A percentile compares a stretch with the other conserved stretches of the same genome.
Evolutionary conservation across 1,284 basidiomycete species (phyloP).

Genomic region (Cryptococcus sp.): DNA sequence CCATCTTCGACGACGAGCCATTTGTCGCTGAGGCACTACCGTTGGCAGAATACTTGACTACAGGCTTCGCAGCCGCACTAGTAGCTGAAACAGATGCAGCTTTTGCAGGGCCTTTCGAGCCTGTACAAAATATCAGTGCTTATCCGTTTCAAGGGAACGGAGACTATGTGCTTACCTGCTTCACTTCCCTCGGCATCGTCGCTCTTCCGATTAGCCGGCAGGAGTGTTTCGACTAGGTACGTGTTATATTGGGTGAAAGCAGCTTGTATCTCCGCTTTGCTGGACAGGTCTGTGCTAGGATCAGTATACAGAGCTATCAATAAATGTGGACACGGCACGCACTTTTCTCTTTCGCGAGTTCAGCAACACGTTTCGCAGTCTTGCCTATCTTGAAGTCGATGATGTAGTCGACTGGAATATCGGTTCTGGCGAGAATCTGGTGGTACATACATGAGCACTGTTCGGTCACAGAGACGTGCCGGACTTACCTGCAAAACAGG

Average conservation of each 20-base stretch:
- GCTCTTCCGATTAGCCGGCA: slow-evolving; percentile 10
- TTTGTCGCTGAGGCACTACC: not conserved
- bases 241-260: slow-evolving; percentile 24
- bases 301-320: not conserved
- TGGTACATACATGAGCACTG: not conserved
- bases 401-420: slow-evolving; percentile 38
- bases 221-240: slow-evolving; percentile 17
- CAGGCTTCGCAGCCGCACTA: not conserved
- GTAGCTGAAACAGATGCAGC: not conserved
- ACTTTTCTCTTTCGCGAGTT: slow-evolving; percentile 23
- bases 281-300: slow-evolving; percentile 10
- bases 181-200: slow-evolving; percentile 12
- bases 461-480: not conserved
- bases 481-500: slow-evolving; percentile 28
- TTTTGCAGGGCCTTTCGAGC: slow-evolving; percentile 6
- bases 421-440: slow-evolving; percentile 38
- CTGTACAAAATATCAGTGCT: no score
- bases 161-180: slow-evolving; percentile 9
- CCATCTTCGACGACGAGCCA: slow-evolving; percentile 2
- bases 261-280: slow-evolving; percentile 18
- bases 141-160: not conserved
- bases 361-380: slow-evolving; percentile 13
- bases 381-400: slow-evolving; percentile 27
- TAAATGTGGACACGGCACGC: slow-evolving; percentile 1
- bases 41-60: not conserved